Evolutionary conservation across 164 flowering plant genomes (phyloP), one percentile per base, ranked within the genome.

Genomic region (Cinnamomum chago): DNA sequence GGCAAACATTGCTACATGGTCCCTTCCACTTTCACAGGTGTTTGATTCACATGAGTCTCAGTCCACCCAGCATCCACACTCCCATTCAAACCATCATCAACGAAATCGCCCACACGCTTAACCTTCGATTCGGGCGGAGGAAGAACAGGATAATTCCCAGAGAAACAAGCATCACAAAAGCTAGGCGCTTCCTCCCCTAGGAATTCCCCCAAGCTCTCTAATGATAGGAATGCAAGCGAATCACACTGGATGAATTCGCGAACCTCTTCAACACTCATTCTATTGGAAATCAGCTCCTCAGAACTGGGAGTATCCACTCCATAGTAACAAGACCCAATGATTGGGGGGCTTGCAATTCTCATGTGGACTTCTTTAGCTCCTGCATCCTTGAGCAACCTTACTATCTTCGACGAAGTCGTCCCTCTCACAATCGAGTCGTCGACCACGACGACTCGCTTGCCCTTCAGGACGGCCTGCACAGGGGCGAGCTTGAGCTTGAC

Each of bases 371-470:
- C 98, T 71, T 88, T 91, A 0, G 97, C 97, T 1, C 99, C 99
- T 2, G 97, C 89, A 60, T 93, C 97, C 82, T 86, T 91, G 4
- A 95, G 20, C 79, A 95, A 55, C 86, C 97, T 82, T 35, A 95
- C 97, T 78, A 95, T 95, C 76, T 91, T 93, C 3, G 95, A 90
- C n/a, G 92, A 89, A 0, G 97, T 92, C 1, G 97, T 95, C 30
- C 97, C 97, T 71, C 97, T 88, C 27, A 93, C 97, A 66, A 95
- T 95, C 5, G 99, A 95, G 75, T 95, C 97, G 81, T 95, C 99
- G 73, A 95, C 95, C 17, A 95, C 97, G 68, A 93, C 99, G 25
- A 95, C 99, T 75, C 97, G 84, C 79, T 90, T 91, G 35, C 99
- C 97, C 70, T 90, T 89, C 78, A 93, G 75, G 0, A 91, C 97